These are phyloP conservation scores for Knoxia roxburghii DNA, from an alignment of 257 asterid species.

Conservation along the genomic window DNA sequence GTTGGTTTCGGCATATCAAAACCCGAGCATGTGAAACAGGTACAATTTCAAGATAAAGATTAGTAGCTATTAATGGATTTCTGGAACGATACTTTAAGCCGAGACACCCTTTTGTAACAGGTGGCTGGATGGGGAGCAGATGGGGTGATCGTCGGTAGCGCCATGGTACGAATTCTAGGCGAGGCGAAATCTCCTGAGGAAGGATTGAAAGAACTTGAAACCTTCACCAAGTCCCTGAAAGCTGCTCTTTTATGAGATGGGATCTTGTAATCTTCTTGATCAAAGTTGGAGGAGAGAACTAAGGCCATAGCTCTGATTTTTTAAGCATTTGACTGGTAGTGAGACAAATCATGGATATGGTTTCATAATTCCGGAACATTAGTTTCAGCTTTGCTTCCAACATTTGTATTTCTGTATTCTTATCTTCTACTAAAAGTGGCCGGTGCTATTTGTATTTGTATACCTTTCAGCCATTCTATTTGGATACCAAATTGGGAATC, in stretches of 20 bases:
- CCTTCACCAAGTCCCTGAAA: conserved; percentile 60
- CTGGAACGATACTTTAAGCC: not conserved
- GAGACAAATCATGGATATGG: not conserved
- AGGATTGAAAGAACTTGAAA: conserved; percentile 64
- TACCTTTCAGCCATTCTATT: no score
- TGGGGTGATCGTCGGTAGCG: conserved; percentile 90
- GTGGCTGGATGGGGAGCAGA: conserved; percentile 92
- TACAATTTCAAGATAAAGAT: conserved; percentile 9
- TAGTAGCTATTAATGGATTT: not conserved
- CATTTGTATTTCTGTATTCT: no score
- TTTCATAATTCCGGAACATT: not conserved
- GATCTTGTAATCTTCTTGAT: not conserved
- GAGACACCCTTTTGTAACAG: conserved; percentile 26
- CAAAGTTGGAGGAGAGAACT: not conserved
- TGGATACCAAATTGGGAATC: no score
- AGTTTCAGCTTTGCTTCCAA: not conserved
- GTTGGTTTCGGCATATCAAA: conserved; percentile 91
- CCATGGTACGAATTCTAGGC: conserved; percentile 69
- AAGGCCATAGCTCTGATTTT: not conserved
- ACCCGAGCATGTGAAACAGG: conserved; percentile 88
- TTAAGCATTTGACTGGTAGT: not conserved
- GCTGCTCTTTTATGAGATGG: conserved; percentile 41
- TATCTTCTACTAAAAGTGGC: no score
- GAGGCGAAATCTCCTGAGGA: conserved; percentile 81
- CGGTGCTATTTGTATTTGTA: no score